A percentile compares a stretch with the other conserved stretches of the same genome.
These are phyloP conservation scores for Globisporangium radiosum DNA, from an alignment of 352 stramenopile genomes.

Conservation along the genomic window DNA sequence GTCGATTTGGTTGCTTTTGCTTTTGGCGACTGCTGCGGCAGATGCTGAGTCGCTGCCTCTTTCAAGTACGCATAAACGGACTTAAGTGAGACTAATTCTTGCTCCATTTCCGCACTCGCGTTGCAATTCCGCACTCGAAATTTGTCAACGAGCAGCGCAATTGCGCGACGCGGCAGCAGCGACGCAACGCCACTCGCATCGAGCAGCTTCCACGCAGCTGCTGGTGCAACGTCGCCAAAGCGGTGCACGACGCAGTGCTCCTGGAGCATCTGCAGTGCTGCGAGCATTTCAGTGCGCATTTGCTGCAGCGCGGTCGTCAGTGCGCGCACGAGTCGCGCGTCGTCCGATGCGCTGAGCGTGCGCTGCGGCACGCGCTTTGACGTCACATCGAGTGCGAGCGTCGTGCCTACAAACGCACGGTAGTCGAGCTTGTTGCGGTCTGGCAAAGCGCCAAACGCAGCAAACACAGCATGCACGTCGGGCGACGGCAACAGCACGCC, in stretches of 20 bases:
- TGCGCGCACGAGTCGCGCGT: constrained; percentile 22
- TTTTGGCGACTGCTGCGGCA: background rate
- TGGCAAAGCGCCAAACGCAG: constrained; percentile 13
- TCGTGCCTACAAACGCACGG: constrained; percentile 15
- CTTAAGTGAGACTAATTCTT: constrained; percentile 20
- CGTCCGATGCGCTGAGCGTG: constrained; percentile 19
- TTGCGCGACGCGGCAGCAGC: constrained; percentile 31
- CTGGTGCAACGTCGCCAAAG: constrained; percentile 24
- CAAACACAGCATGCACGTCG: constrained; percentile 23
- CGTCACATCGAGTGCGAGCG: constrained; percentile 7
- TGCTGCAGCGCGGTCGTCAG: constrained; percentile 24
- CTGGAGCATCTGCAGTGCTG: constrained; percentile 27
- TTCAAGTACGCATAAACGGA: constrained; percentile 20
- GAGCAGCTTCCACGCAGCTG: constrained; percentile 43
- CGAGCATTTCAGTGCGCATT: constrained; percentile 24
- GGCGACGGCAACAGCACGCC: constrained; percentile 17
- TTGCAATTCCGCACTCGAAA: constrained; percentile 18
- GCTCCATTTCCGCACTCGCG: background rate
- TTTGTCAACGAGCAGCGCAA: constrained; percentile 25
- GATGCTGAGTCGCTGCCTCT: background rate
- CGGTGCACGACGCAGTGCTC: constrained; percentile 50
- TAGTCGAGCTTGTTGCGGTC: constrained; percentile 22
- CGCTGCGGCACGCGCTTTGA: constrained; percentile 3
- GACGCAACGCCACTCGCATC: constrained; percentile 31
- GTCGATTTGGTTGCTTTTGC: background rate